Base-by-base conservation (phyloP, 148 eudicot genomes). In the Rhododendron molle region DNA sequence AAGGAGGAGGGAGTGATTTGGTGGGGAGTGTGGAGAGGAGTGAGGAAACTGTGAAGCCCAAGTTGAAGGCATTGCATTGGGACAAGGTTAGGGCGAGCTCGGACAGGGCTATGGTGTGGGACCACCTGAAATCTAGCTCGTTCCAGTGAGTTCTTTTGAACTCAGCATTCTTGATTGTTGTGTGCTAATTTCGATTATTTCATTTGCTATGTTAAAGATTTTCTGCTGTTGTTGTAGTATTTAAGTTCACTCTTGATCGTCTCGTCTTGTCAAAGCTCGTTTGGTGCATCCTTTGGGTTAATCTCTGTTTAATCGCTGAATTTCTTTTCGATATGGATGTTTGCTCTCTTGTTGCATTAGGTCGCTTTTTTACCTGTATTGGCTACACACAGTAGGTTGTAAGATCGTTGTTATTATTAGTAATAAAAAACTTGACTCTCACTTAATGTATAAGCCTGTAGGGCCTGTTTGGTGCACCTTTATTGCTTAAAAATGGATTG, bases 41-140 rank as follows among this genome's bases (percentile, higher is more conserved):
- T 76, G 98, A 89, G 50, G 94, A 90, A 67, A 47, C 32, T 79
- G 81, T 62, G 81, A 96, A 90, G 90, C 93, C 97, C 1, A 96
- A 92, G 87, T 87, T 96, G 90, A 96, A 96, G 88, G 92, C 97
- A 1, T 88, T 96, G 89, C 96, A 95, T 78, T 96, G 99, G 99
- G 98, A 96, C 83, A 95, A 95, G 85, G 95, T 96, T 36, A 91
- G 96, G 67, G 95, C 97, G 0, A 92, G 92, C 71, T 94, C 98
- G 10, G 98, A 96, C 80, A 86, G 94, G 43, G 94, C 91, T 60
- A 95, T 90, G 89, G 99, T 91, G 28, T 96, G 99, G 99, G 99
- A 96, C 89, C 97, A 95, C 82, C 88, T 96, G 58, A 91, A 94
- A 67, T 93, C 95, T 77, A 93, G 94, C 77, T 96, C 99, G 14